Base-by-base conservation (phyloP, 495 filamentous ascomycete genomes). In the Hypoxylon fragiforme region DNA sequence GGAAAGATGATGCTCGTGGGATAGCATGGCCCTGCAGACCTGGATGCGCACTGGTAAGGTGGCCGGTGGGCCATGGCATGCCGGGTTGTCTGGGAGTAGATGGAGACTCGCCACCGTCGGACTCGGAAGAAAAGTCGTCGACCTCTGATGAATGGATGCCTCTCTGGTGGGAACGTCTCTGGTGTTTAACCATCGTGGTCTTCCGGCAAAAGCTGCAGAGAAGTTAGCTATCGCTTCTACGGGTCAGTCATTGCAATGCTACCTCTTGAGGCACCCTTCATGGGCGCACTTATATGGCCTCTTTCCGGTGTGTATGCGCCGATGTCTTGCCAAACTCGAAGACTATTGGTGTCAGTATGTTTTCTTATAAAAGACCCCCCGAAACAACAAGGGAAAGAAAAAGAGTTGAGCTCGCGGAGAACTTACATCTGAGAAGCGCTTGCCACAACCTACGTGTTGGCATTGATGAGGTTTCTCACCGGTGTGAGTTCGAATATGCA, bases 381-480 rank as follows among this genome's bases (percentile, higher is more conserved):
- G n/a, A n/a, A n/a, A n/a, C n/a, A n/a, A n/a, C n/a, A n/a, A n/a
- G n/a, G n/a, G n/a, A n/a, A n/a, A n/a, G n/a, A 13, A 35, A 47
- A 45, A 41, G 15, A 19, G 42, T n/a, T 0, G 13, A 12, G 15
- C 31, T 7, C 12, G 31, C 36, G 18, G 22, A 34, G 16, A 21
- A 75, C 84, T 74, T 75, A 94, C 90, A 71, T 94, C 90, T 44
- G 90, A 94, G 56, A 95, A 95, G 45, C 85, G 78, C 68, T 94
- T 95, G 22, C 81, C 82, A 66, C 90, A 95, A n/a, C 84, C 87
- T 39, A 81, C 71, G 60, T 89, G 83, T 62, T 88, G 81, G 68
- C 90, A 95, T 50, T 85, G 78, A 68, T 95, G 90, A 37, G 90
- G 90, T 69, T 95, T 95, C 69, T 95, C 90, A 41, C 90, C 89